These are phyloP conservation scores for Botrytis pseudocinerea DNA, from an alignment of 2,329 filamentous ascomycete species.

Conservation along the genomic window DNA sequence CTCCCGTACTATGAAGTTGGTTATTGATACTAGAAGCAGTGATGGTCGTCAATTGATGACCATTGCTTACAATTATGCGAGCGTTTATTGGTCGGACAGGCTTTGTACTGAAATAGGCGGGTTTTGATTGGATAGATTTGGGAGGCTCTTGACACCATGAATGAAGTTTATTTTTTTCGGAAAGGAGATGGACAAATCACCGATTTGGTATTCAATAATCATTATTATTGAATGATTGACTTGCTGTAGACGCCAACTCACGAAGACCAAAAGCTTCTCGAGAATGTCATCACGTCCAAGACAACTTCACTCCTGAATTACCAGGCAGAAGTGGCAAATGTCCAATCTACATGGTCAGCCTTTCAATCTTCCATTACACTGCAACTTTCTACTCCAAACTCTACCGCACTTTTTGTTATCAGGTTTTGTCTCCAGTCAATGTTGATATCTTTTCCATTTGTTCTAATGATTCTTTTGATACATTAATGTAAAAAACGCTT, in stretches of 20 bases:
- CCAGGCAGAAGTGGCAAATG: not conserved
- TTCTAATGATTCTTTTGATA: not conserved
- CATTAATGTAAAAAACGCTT: not conserved
- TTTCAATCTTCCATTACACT: not conserved
- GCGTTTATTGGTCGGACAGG: not conserved
- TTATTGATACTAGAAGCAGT: not conserved
- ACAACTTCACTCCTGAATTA: not conserved
- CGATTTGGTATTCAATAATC: not conserved
- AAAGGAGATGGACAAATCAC: not conserved
- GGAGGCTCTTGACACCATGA: not conserved
- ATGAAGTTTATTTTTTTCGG: not conserved
- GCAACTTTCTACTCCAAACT: accelerated
- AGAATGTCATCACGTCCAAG: not conserved
- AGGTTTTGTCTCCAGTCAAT: not conserved
- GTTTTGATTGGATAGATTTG: not conserved
- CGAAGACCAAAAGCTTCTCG: not conserved
- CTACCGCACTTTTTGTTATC: not conserved
- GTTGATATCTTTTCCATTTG: not conserved
- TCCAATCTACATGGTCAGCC: not conserved
- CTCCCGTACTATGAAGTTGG: not conserved
- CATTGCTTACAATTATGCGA: conserved; percentile 1
- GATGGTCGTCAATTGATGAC: not conserved
- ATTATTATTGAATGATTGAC: not conserved
- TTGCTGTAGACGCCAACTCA: not conserved
- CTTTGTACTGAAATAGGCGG: not conserved